Percentiles rank a stretch among this genome's conserved stretches.
phyloP scores from a whole-genome alignment of 2,329 filamentous ascomycete species.

The Aspergillus sp. region DNA sequence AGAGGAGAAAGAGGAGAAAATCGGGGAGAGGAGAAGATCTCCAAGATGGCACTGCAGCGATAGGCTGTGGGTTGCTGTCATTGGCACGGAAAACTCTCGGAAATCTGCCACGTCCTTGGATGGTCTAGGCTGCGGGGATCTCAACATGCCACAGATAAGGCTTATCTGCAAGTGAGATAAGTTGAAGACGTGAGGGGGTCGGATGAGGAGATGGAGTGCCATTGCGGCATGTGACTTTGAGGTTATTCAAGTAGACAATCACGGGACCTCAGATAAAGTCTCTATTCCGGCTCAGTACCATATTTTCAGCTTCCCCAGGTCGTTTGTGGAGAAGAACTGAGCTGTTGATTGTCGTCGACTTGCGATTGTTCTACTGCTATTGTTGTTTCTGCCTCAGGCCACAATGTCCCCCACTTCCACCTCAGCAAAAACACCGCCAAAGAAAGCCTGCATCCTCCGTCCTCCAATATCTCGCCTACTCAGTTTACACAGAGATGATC shows the following conservation, averaged over 20 bases:
- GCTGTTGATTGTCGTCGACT: background rate
- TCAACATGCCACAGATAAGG: background rate
- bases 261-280: background rate
- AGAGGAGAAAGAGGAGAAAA: slow-evolving; percentile 13
- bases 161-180: background rate
- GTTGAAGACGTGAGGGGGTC: background rate
- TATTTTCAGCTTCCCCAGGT: background rate
- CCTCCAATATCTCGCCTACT: background rate
- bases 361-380: slow-evolving; percentile 31
- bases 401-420: slow-evolving; percentile 27
- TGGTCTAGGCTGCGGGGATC: slow-evolving; percentile 13
- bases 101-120: background rate
- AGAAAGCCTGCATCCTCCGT: slow-evolving; percentile 11
- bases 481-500: background rate
- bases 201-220: background rate
- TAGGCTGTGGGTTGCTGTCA: slow-evolving; percentile 5
- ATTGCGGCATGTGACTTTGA: background rate
- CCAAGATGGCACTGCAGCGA: slow-evolving; percentile 1
- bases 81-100: slow-evolving; percentile 9
- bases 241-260: slow-evolving; percentile 4
- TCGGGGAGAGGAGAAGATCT: slow-evolving; percentile 7
- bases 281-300: background rate
- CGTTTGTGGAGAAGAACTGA: background rate
- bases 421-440: slow-evolving; percentile 8
- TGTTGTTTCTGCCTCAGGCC: slow-evolving; percentile 35